phyloP scores from a whole-genome alignment of 768 basidiomycete species.

The Lactarius akahatsu region DNA sequence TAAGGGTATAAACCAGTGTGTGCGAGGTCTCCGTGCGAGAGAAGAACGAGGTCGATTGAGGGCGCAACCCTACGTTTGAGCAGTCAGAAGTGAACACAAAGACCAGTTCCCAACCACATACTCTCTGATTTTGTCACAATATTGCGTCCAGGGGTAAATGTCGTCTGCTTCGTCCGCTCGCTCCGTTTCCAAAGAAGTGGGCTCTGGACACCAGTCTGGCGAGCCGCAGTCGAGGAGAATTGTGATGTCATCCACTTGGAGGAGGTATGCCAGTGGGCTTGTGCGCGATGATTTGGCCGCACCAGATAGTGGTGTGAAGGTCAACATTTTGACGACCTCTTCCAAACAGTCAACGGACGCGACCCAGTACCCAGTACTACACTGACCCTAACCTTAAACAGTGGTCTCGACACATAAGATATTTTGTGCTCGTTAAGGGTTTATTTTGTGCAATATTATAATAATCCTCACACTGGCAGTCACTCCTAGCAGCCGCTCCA shows the following conservation, averaged over 20 bases:
- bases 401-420: constrained; percentile 44
- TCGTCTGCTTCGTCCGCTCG: constrained; percentile 36
- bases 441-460: too few species aligned
- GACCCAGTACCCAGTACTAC: not conserved
- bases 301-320: constrained; percentile 88
- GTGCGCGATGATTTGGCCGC: constrained; percentile 66
- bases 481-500: too few species aligned
- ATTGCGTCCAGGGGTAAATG: constrained; percentile 55
- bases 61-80: constrained; percentile 64
- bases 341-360: not conserved
- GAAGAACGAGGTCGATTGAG: constrained; percentile 82
- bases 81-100: not conserved
- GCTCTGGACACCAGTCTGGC: constrained; percentile 77
- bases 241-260: constrained; percentile 91
- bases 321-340: constrained; percentile 67
- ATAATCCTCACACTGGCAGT: too few species aligned
- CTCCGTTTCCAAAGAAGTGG: constrained; percentile 32
- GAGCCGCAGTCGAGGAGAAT: constrained; percentile 96
- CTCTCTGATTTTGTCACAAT: constrained; percentile 68
- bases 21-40: constrained; percentile 89
- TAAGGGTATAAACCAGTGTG: constrained; percentile 94
- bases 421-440: not conserved
- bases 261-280: constrained; percentile 75
- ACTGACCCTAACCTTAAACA: constrained; percentile 96
- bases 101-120: constrained; percentile 39